Evolutionary conservation across 345 rosid species (phyloP).

Genomic region (Citrus medica): DNA sequence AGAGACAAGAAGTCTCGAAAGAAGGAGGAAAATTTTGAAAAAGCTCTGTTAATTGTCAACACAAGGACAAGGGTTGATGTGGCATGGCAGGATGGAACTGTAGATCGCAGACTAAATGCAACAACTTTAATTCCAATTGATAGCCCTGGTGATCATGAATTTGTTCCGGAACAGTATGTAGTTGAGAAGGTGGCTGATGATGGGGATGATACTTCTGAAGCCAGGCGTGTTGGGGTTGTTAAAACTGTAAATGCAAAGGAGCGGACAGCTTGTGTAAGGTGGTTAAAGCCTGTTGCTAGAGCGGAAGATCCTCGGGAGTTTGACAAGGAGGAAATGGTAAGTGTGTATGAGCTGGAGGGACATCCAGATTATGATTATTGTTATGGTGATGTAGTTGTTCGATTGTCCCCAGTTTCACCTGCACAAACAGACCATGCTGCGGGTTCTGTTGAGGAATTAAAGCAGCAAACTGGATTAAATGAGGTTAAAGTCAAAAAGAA

Average conservation of each 20-base stretch:
- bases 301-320: conserved; percentile 88
- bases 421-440: conserved; percentile 30
- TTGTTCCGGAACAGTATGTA: conserved; percentile 86
- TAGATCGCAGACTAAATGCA: conserved; percentile 49
- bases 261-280: conserved; percentile 78
- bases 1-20: conserved; percentile 77
- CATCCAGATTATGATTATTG: conserved; percentile 98
- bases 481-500: conserved; percentile 23
- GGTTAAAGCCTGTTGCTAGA: conserved; percentile 73
- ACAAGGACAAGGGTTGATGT: conserved; percentile 74
- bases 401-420: conserved; percentile 64
- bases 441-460: conserved; percentile 33
- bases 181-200: conserved; percentile 87
- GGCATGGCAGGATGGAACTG: conserved; percentile 87
- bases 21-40: conserved; percentile 89
- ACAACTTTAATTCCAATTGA: conserved; percentile 78
- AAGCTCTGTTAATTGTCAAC: conserved; percentile 68
- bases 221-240: conserved; percentile 79
- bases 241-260: conserved; percentile 92
- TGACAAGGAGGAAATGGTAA: conserved; percentile 81
- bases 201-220: conserved; percentile 54
- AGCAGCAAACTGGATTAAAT: conserved; percentile 29
- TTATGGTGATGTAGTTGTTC: conserved; percentile 88
- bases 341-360: conserved; percentile 91
- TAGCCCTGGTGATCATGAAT: conserved; percentile 98